Evolutionary conservation across 805 yeast genomes (phyloP).

Genomic region (Cyberlindnera xishuangbannaensis): DNA sequence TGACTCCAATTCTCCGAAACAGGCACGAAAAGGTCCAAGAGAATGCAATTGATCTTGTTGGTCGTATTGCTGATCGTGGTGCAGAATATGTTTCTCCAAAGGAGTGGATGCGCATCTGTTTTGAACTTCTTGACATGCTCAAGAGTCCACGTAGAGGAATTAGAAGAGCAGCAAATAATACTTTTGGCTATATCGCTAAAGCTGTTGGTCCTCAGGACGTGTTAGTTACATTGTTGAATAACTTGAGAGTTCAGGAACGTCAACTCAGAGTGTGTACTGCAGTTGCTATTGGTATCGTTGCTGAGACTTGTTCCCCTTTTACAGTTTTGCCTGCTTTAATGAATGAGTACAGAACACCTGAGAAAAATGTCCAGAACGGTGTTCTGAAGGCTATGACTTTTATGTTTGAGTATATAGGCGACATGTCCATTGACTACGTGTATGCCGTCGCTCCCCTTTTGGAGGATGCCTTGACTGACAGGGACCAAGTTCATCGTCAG

Average conservation of each 20-base stretch:
- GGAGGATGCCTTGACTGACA: slow-evolving; percentile 84
- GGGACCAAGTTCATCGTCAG: slow-evolving; percentile 91
- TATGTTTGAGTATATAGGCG: slow-evolving; percentile 87
- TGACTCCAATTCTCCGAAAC: slow-evolving; percentile 88
- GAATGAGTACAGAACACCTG: slow-evolving; percentile 93
- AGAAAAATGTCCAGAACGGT: slow-evolving; percentile 91
- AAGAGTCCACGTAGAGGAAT: slow-evolving; percentile 74
- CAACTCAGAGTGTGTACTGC: slow-evolving; percentile 96
- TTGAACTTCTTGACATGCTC: slow-evolving; percentile 82
- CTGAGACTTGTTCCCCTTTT: slow-evolving; percentile 88
- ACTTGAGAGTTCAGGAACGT: slow-evolving; percentile 88
- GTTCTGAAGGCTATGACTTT: slow-evolving; percentile 86
- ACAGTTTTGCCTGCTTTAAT: slow-evolving; percentile 90
- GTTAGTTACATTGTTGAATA: slow-evolving; percentile 73
- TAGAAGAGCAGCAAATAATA: slow-evolving; percentile 77
- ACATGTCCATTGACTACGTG: slow-evolving; percentile 72
- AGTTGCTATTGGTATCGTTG: slow-evolving; percentile 95
- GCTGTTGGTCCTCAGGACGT: slow-evolving; percentile 97
- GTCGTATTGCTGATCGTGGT: slow-evolving; percentile 72
- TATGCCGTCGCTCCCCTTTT: slow-evolving; percentile 73
- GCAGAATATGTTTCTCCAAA: slow-evolving; percentile 81
- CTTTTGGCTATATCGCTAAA: slow-evolving; percentile 86
- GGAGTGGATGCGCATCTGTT: slow-evolving; percentile 97
- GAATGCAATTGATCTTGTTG: slow-evolving; percentile 70
- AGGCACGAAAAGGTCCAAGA: slow-evolving; percentile 90